Evolutionary conservation across 179 eudicot genomes (phyloP), one percentile per base, ranked within the genome.

Genomic region (Beta corolliflora): DNA sequence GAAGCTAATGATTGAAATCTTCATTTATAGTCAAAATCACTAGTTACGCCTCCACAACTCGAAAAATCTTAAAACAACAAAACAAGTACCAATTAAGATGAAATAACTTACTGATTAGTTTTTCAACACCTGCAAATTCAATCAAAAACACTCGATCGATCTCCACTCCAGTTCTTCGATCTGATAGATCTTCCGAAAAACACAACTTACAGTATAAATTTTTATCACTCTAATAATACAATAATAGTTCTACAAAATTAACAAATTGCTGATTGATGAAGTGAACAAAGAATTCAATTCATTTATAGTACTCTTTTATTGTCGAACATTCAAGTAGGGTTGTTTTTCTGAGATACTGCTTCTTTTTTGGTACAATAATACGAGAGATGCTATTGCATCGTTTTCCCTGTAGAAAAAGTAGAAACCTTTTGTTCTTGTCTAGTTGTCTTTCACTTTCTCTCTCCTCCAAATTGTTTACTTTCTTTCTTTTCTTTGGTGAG

Each of bases 61-160:
- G 29, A 25, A 25, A 25, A 25, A 25, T 25, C 29, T 25, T 1
- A 25, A 25, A 74, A 55, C 44, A 14, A 54, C 44, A 10, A 12
- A 29, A 54, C 19, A 23, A 29, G 11, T 29, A 81, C 29, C 54
- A 59, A 81, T 15, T n/a, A 63, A 45, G 52, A 16, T 53, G 60
- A 71, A 64, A 31, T 7, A 19, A 60, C 54, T 48, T 70, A 77
- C 69, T 63, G 12, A 21, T 41, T 65, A 31, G 54, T 46, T 25
- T 71, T 59, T 44, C 25, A 59, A 69, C 58, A 76, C 76, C 63
- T 46, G 75, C 53, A 68, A 76, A 82, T 77, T 75, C 16, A 75
- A 56, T 23, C 50, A 46, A 54, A 29, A 25, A 9, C 61, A 29
- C 63, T 73, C 48, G 25, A 36, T 36, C 41, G 3, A 56, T 75